Base-by-base conservation (phyloP, 331 rosid species). In the Spiraea crenata region DNA sequence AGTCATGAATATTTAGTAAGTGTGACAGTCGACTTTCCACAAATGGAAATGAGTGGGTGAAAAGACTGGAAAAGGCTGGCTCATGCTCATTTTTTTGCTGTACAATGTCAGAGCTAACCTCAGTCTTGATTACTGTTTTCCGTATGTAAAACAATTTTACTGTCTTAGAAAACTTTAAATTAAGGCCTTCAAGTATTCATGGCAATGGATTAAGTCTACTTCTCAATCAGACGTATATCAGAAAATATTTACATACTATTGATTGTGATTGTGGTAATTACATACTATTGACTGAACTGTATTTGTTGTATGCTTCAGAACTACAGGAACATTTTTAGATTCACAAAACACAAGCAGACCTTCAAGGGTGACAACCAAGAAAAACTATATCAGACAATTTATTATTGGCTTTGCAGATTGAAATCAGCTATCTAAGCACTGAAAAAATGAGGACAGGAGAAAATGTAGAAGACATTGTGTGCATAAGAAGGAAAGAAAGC, bases 401-500 rank as follows among this genome's bases (percentile, higher is more conserved):
- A 51, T 41, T 48, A 50, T 8, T 41, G 50, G 40, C 20, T 70
- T 3, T 42, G 56, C 55, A 25, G 5, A 15, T 15, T 16, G 4
- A 37, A 50, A 37, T 48, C 6, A 16, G 16, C 14, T 25, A 19
- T 45, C 19, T 9, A 35, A 5, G 8, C 40, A 5, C n/a, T 9
- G 45, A 42, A 52, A 25, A 68, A 55, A 68, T 40, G 20, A 13
- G 63, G 9, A 68, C 38, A 55, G 3, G 0, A 7, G 37, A 50
- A 25, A 40, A 48, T 48, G 13, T 1, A 2, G 0, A 10, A 3
- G 6, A 4, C 6, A 38, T 6, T 63, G 57, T 5, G 3, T 3
- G 12, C 50, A 19, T 7, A 61, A n/a, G 46, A 52, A 49, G 12
- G 57, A 42, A 76, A 25, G 72, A 76, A 41, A 41, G 57, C 51